A percentile compares a stretch with the other conserved stretches of the same genome.
Conservation (phyloP, 2,329 filamentous ascomycete species). For the Clonostachys chloroleuca region DNA sequence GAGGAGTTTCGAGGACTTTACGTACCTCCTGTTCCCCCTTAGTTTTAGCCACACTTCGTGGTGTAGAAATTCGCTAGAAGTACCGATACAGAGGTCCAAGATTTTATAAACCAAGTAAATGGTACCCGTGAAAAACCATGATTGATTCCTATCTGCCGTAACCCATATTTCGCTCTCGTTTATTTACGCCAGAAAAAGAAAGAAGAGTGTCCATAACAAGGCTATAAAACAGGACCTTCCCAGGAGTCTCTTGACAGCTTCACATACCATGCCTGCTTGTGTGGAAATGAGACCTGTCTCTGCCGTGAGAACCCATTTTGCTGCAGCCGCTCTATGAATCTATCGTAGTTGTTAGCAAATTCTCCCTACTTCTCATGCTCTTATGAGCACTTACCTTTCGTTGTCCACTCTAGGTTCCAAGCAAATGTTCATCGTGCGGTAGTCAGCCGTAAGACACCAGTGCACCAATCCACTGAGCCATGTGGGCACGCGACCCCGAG, state of each 20-base stretch:
- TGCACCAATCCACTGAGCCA: constrained; percentile 90
- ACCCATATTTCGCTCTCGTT: no score
- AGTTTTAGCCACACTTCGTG: no score
- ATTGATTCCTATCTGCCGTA: no score
- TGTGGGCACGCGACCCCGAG: constrained; percentile 71
- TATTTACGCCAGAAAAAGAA: no score
- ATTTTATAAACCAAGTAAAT: no score
- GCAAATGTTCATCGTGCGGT: constrained; percentile 76
- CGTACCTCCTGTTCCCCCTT: no score
- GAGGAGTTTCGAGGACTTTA: no score
- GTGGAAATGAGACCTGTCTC: constrained; percentile 79
- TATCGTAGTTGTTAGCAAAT: constrained; percentile 5
- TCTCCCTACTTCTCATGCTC: neutral
- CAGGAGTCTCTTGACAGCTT: constrained; percentile 76
- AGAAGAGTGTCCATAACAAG: no score
- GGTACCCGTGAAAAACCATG: no score
- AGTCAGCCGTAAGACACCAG: constrained; percentile 73
- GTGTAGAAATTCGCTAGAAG: no score
- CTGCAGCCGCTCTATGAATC: constrained; percentile 57
- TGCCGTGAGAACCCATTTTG: constrained; percentile 80
- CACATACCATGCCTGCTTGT: constrained; percentile 89
- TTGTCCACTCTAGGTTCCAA: constrained; percentile 93
- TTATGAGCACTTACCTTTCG: constrained; percentile 56
- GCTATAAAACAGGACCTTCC: constrained; percentile 51
- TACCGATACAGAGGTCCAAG: no score